Evolutionary conservation across 1,284 basidiomycete species (phyloP).

Genomic region (Moesziomyces globuligerus): DNA sequence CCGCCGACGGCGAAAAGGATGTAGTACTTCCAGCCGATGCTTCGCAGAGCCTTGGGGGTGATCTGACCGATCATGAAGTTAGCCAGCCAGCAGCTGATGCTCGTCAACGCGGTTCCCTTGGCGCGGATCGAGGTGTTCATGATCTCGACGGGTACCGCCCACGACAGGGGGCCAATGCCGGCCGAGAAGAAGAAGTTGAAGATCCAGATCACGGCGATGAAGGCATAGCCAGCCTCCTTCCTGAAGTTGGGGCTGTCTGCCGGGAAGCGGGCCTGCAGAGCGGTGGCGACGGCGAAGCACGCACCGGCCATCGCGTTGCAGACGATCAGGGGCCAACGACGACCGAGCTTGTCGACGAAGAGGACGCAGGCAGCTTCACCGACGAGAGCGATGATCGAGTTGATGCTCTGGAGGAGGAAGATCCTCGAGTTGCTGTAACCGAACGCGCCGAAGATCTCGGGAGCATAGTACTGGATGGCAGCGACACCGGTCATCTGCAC

Average conservation of each 20-base stretch:
- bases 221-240: constrained; percentile 18
- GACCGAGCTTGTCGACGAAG: constrained; percentile 73
- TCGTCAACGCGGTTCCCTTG: constrained; percentile 74
- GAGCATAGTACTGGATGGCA: constrained; percentile 71
- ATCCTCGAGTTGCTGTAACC: constrained; percentile 70
- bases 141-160: constrained; percentile 69
- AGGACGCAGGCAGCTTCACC: constrained; percentile 73
- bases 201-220: constrained; percentile 69
- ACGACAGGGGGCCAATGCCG: constrained; percentile 71
- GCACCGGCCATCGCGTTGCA: constrained; percentile 73
- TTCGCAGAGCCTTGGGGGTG: constrained; percentile 67
- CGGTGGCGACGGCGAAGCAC: constrained; percentile 72
- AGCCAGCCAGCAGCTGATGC: constrained; percentile 71
- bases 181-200: constrained; percentile 74
- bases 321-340: constrained; percentile 72
- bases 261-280: constrained; percentile 72
- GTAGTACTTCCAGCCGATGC: constrained; percentile 69
- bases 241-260: constrained; percentile 66
- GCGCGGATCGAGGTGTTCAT: constrained; percentile 74
- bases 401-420: constrained; percentile 75
- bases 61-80: constrained; percentile 70
- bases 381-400: constrained; percentile 74
- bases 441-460: constrained; percentile 65
- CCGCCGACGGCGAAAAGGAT: constrained; percentile 75
- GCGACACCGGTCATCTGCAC: constrained; percentile 72